Base-by-base conservation (phyloP, 2,329 filamentous ascomycete species). In the Dothiorella sarmentorum region DNA sequence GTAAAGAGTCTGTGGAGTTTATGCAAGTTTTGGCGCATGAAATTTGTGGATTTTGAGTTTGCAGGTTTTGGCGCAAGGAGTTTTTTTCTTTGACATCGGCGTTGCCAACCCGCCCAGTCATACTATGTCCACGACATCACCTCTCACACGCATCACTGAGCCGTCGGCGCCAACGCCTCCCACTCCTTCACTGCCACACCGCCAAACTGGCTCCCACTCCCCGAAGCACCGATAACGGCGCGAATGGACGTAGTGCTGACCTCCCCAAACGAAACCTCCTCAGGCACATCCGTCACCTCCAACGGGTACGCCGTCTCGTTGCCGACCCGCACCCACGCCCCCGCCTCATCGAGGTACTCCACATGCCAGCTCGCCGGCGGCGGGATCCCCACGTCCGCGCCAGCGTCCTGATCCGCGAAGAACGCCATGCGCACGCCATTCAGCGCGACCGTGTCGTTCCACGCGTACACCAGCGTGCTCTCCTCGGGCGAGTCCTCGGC, bases 391-490 rank as follows among this genome's bases (percentile, higher is more conserved):
- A 56, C 49, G n/a, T 38, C 61, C 13, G 62, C 42, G 4, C 62
- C 62, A 1, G 61, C 61, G 5, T 27, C 24, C 35, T 63, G 62
- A 29, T 63, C 61, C 17, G 62, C 61, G 17, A 63, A 63, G 43
- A 63, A 63, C 1, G 31, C 61, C 61, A 63, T 62, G 10, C 58
- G 57, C 11, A 45, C 52, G 5, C 61, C 62, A 13, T 58, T 62
- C 61, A 74, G 66, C 47, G 64, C 52, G 15, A 71, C 68, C 0
- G 67, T 59, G 2, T 56, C 18, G 26, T 67, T 61, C 71, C 72
- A 73, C 3, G 64, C 67, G 42, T 71, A 69, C 3, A 66, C 69
- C 43, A 75, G 64, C 4, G 64, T 67, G 60, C 62, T 71, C n/a
- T 44, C 62, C 57, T 63, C 56, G 1, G 71, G 72, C 4, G 71